Conservation (phyloP, 768 basidiomycete species). For the Agaricus subrufescens region DNA sequence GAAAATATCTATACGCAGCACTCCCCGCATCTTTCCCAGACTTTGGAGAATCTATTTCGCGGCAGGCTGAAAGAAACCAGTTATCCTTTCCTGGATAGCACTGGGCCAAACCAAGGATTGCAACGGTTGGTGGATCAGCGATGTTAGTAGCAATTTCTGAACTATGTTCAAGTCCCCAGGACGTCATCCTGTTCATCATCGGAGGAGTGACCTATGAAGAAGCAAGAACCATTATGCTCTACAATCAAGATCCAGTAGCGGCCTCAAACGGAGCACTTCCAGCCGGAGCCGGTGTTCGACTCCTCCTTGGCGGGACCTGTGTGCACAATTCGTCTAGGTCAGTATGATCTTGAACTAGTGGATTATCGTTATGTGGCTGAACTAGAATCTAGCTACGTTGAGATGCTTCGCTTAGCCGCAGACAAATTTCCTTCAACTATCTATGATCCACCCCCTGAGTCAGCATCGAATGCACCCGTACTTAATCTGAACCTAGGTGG, state of each 20-base stretch:
- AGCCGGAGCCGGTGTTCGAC: conserved; percentile 59
- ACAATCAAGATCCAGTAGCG: conserved; percentile 75
- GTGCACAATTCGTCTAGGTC: conserved; percentile 94
- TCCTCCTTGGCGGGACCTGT: conserved; percentile 91
- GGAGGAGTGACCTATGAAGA: conserved; percentile 98
- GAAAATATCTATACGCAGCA: conserved; percentile 99
- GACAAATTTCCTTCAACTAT: conserved; percentile 56
- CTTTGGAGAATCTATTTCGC: conserved; percentile 83
- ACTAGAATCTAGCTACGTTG: conserved; percentile 58
- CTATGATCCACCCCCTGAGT: conserved; percentile 74
- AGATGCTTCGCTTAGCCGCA: conserved; percentile 80
- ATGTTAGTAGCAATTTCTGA: neutral
- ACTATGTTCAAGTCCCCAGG: conserved; percentile 65
- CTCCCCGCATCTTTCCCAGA: conserved; percentile 88
- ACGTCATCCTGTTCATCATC: conserved; percentile 94
- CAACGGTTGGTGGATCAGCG: conserved; percentile 48
- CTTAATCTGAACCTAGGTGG: conserved; percentile 89
- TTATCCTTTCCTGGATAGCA: conserved; percentile 79
- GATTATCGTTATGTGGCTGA: conserved; percentile 10
- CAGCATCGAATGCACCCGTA: conserved; percentile 67
- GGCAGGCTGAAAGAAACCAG: conserved; percentile 83
- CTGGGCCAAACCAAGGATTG: conserved; percentile 61
- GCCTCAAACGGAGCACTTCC: conserved; percentile 42
- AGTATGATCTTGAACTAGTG: conserved; percentile 14
- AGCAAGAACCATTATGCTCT: conserved; percentile 74